A percentile compares a stretch with the other conserved stretches of the same genome.
Evolutionary conservation across 164 flowering plant species (phyloP).

Genomic region (Macadamia integrifolia): DNA sequence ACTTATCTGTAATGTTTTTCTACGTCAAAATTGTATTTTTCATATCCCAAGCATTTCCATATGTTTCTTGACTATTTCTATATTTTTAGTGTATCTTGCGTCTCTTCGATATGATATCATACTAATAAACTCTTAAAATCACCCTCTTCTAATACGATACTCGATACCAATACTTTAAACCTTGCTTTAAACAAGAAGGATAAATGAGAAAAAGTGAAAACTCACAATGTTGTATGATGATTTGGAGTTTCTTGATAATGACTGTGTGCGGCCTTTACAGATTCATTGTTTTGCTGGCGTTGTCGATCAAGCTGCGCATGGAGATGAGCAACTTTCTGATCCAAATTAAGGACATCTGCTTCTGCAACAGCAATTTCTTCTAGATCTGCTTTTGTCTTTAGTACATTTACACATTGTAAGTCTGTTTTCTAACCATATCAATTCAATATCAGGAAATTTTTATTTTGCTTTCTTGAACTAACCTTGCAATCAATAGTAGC

Average conservation of each 20-base stretch:
- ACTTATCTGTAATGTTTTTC: no score
- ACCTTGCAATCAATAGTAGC: slow-evolving; percentile 61
- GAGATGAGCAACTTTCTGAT: slow-evolving; percentile 65
- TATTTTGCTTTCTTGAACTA: slow-evolving; percentile 11
- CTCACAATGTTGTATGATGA: slow-evolving; percentile 37
- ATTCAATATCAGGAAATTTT: slow-evolving; percentile 7
- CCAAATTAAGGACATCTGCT: slow-evolving; percentile 52
- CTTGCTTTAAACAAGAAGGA: not conserved
- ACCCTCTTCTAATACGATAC: no score
- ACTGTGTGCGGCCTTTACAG: slow-evolving; percentile 23
- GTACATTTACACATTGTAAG: slow-evolving; percentile 18
- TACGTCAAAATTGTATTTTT: no score
- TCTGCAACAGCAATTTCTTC: slow-evolving; percentile 62
- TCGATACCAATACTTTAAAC: no score
- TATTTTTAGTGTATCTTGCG: no score
- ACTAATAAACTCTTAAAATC: no score
- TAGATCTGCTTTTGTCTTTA: slow-evolving; percentile 60
- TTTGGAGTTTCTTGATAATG: slow-evolving; percentile 21
- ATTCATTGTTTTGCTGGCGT: slow-evolving; percentile 26
- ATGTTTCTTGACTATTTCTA: no score
- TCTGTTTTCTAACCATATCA: not conserved
- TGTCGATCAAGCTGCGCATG: slow-evolving; percentile 47
- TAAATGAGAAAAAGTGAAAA: not conserved
- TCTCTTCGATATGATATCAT: no score
- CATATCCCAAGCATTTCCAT: no score